Evolutionary conservation across 116 monocot genomes (phyloP).

Genomic region (Papilionanthe hybrid): DNA sequence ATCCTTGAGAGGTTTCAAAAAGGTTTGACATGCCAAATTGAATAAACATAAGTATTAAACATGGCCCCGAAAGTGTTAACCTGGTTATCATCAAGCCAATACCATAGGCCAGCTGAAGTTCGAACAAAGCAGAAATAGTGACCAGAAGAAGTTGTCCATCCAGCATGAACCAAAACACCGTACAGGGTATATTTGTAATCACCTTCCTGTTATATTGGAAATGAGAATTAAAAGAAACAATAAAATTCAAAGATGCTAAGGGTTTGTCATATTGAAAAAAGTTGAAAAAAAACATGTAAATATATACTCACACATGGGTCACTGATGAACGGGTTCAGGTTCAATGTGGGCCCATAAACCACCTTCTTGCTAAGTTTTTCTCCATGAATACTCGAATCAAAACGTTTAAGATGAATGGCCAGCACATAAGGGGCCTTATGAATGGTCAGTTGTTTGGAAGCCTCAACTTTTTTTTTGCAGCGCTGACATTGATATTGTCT

Average conservation of each 20-base stretch:
- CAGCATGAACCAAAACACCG: constrained; percentile 95
- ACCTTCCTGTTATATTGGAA: constrained; percentile 42
- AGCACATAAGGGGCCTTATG: constrained; percentile 92
- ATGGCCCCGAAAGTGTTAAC: constrained; percentile 19
- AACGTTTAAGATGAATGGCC: constrained; percentile 91
- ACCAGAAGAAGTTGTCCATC: constrained; percentile 87
- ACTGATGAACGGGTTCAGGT: constrained; percentile 90
- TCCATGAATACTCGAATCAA: constrained; percentile 56
- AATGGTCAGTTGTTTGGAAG: constrained; percentile 74
- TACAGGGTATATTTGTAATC: constrained; percentile 84
- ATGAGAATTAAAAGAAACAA: not conserved
- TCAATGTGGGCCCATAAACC: constrained; percentile 54
- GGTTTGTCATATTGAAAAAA: not conserved
- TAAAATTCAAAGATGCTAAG: not conserved
- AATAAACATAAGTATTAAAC: not conserved
- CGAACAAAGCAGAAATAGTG: constrained; percentile 98
- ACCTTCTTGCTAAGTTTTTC: constrained; percentile 89
- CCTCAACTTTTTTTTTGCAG: constrained; percentile 89
- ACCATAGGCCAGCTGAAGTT: constrained; percentile 93
- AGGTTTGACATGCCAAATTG: not conserved
- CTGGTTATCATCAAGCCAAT: constrained; percentile 96
- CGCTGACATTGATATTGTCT: constrained; percentile 78
- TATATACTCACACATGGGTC: constrained; percentile 54
- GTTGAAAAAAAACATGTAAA: not conserved
- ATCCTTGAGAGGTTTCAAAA: not conserved